phyloP scores from a whole-genome alignment of 2,329 filamentous ascomycete species.

The Setomelanomma holmii region DNA sequence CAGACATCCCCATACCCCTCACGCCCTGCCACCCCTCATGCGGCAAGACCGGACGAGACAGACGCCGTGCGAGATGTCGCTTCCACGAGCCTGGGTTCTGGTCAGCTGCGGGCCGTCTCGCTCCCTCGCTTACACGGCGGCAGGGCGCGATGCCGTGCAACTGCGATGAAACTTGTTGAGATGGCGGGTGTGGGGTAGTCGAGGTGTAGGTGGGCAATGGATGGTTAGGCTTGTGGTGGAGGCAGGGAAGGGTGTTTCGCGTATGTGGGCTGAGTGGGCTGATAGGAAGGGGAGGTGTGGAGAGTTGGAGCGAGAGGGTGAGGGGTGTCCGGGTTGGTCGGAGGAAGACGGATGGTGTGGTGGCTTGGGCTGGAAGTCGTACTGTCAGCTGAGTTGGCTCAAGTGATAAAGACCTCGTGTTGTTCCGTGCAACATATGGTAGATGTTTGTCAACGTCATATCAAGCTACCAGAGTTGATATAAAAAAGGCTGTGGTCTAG shows the following conservation, averaged over 20 bases:
- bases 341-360: too few species aligned
- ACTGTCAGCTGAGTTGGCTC: too few species aligned
- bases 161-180: constrained; percentile 25
- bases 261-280: not conserved
- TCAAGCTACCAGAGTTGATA: too few species aligned
- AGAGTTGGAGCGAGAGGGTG: too few species aligned
- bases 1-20: not conserved
- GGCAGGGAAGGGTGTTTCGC: not conserved
- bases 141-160: constrained; percentile 10
- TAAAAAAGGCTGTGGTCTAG: too few species aligned
- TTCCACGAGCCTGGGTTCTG: constrained; percentile 21
- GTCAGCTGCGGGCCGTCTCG: constrained; percentile 13
- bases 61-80: constrained; percentile 6
- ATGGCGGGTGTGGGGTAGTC: not conserved
- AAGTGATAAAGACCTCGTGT: too few species aligned
- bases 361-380: too few species aligned
- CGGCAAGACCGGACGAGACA: constrained; percentile 7
- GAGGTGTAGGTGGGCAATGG: not conserved
- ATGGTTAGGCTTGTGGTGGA: not conserved
- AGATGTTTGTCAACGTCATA: too few species aligned
- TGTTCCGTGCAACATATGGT: too few species aligned
- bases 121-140: constrained; percentile 10
- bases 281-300: not conserved
- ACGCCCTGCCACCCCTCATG: constrained; percentile 5
- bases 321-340: too few species aligned